Conservation (phyloP, 176 grass and related monocot genomes). For the Oryza longistaminata region DNA sequence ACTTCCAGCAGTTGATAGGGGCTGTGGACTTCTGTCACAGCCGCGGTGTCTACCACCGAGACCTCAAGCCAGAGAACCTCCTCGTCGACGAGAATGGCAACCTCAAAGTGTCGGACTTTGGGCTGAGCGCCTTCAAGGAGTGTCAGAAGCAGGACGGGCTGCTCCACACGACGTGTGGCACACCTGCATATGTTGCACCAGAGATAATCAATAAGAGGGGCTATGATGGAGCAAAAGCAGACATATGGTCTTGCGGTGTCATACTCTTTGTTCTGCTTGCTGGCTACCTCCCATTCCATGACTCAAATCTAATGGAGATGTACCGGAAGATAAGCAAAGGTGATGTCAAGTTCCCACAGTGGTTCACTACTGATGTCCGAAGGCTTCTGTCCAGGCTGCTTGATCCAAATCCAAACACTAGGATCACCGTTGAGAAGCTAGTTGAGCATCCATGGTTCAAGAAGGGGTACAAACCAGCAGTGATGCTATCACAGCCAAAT, state of each 20-base stretch:
- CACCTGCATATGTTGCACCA: constrained; percentile 80
- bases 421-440: constrained; percentile 72
- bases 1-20: constrained; percentile 75
- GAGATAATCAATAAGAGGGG: constrained; percentile 88
- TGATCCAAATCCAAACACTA: constrained; percentile 65
- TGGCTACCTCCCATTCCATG: constrained; percentile 83
- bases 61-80: constrained; percentile 92
- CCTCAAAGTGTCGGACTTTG: constrained; percentile 88
- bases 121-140: constrained; percentile 68
- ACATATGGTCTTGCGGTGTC: constrained; percentile 92
- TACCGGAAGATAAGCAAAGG: constrained; percentile 78
- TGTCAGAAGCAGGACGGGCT: constrained; percentile 71
- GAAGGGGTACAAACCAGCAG: constrained; percentile 68
- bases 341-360: constrained; percentile 71
- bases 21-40: constrained; percentile 91
- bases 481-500: constrained; percentile 31
- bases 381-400: constrained; percentile 69
- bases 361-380: constrained; percentile 58
- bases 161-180: constrained; percentile 80
- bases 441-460: constrained; percentile 73
- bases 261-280: constrained; percentile 87
- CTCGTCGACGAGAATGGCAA: constrained; percentile 80
- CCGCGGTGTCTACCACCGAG: constrained; percentile 84
- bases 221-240: constrained; percentile 87
- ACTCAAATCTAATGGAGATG: constrained; percentile 89